Base-by-base conservation (phyloP, 2,329 filamentous ascomycete genomes). In the Sclerotinia spermophila region DNA sequence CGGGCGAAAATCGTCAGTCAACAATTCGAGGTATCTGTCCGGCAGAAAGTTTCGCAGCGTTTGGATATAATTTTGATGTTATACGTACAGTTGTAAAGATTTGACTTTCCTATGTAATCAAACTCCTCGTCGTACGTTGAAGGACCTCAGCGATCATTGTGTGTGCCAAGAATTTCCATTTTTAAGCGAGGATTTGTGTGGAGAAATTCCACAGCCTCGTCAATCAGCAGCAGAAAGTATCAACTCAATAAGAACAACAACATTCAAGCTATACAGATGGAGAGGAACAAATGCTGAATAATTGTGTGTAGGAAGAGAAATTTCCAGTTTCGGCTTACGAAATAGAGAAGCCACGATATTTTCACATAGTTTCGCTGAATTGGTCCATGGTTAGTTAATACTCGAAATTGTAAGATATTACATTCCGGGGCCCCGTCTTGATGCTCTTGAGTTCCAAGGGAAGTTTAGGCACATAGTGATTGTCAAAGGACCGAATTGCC, bases 141-240 rank as follows among this genome's bases (percentile, higher is more conserved):
- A 68, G 64, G 62, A 65, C 71, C 64, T 68, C 68, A 64, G 68
- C 58, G 72, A 71, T 73, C 71, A 71, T 73, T 75, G 74, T 75
- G 74, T 51, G 74, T 68, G 74, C 74, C 74, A 75, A 75, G 74
- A 75, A 71, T 75, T 75, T 70, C 62, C 65, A 71, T 68, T 68
- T 72, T 71, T 75, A 75, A 72, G 70, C 74, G 74, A 75, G 69
- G 48, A 66, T 60, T 68, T 68, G 35, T 72, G 61, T 72, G 68
- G 71, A 55, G 72, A 69, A 67, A 69, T 67, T 55, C 45, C 51
- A 42, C 19, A 48, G 45, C 40, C 48, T 62, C 27, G n/a, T 70
- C 51, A 27, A 60, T 40, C 42, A 21, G 8, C n/a, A n/a, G 10
- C 42, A 8, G 27, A 68, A 59, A 48, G 17, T 11, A 33, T 56